Conservation (phyloP, 192 early-diverging fungal genomes). For the Radiomyces spectabilis region DNA sequence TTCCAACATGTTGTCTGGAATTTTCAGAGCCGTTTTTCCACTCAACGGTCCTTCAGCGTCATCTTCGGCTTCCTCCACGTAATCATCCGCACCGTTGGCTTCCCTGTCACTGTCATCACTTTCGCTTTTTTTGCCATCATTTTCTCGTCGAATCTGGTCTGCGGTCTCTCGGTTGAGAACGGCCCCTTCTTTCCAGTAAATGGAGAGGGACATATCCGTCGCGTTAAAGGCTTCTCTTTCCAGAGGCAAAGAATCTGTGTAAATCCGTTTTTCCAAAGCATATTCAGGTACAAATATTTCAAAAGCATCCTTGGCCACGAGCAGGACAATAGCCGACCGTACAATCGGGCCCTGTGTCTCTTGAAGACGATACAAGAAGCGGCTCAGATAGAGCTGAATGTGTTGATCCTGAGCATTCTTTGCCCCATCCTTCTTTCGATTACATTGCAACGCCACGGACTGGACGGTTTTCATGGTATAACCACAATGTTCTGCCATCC, state of each 20-base stretch:
- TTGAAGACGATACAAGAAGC: conserved; percentile 45
- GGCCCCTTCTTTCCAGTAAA: conserved; percentile 9
- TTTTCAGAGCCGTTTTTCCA: no score
- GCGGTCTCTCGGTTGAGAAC: background rate
- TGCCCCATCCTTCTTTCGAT: conserved; percentile 63
- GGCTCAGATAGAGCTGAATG: conserved; percentile 56
- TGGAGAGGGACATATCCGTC: background rate
- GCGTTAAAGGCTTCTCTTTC: conserved; percentile 1
- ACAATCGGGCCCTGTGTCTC: conserved; percentile 30
- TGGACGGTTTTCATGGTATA: conserved; percentile 23
- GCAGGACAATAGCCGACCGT: conserved; percentile 53
- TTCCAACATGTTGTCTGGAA: no score
- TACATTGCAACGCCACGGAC: conserved; percentile 60
- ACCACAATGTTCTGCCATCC: conserved; percentile 1
- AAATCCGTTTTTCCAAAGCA: conserved; percentile 60
- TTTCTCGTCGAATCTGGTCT: background rate
- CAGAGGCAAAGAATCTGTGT: conserved; percentile 15
- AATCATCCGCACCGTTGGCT: background rate
- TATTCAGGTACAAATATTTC: conserved; percentile 68
- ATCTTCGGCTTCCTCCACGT: no score
- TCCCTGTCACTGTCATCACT: background rate
- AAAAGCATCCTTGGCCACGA: conserved; percentile 51
- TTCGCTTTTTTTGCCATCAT: background rate
- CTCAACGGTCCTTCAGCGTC: no score
- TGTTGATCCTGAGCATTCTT: conserved; percentile 71